Base-by-base conservation (phyloP, 331 rosid genomes). In the Quercus lobata region DNA sequence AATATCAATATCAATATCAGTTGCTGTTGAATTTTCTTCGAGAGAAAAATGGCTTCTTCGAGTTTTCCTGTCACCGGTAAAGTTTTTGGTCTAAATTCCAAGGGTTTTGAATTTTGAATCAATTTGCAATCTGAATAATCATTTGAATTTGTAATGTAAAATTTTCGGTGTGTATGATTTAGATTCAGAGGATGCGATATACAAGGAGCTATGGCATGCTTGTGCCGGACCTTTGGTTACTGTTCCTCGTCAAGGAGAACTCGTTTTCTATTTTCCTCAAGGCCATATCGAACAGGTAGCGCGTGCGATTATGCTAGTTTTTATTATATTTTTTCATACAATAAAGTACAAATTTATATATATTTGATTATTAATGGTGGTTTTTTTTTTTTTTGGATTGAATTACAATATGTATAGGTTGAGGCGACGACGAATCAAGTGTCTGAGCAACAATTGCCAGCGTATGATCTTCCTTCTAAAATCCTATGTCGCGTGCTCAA, bases 211-310 rank as follows among this genome's bases (percentile, higher is more conserved):
- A 0, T 96, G 99, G 99, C 94, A 93, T 81, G 97, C 98, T 19
- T 96, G 99, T 80, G 99, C 99, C 2, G 99, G 99, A 76, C 99
- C 99, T 21, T 88, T 96, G 3, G 99, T 96, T 24, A 88, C 98
- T 0, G 98, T 93, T n/a, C 99, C 99, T 11, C 87, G 90, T 24
- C 89, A 92, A 86, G 84, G 92, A 61, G 94, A 96, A 37, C 89
- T 79, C 32, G 98, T 96, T 74, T 96, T 93, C 84, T 96, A 96
- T 75, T 96, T 96, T 85, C 99, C 99, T 21, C 99, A 96, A 56
- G 99, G 99, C 66, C 99, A 96, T 85, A 91, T 96, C 72, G 99
- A 96, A 79, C 99, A 96, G 98, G 99, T 95, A 24, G 52, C 10
- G 10, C 22, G n/a, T 21, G 35, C 34, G 49, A 41, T 41, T 41